Percentiles rank a stretch among this genome's conserved stretches.
Evolutionary conservation across 164 flowering plant species (phyloP).

Genomic region (Buxus sempervirens): DNA sequence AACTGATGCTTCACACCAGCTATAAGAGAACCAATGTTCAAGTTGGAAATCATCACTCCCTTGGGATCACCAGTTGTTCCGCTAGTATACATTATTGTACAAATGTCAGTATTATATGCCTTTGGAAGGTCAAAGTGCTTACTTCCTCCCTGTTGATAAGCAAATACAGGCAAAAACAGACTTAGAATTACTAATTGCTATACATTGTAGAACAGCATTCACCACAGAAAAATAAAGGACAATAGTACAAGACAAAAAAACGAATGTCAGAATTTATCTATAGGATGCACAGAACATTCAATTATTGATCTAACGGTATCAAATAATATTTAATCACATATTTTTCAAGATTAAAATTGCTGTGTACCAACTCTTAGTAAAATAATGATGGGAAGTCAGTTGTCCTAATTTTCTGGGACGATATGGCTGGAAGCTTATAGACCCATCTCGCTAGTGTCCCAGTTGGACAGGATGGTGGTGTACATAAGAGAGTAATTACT

Average conservation of each 20-base stretch:
- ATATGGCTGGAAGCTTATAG: too few relatives aligned
- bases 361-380: too few relatives aligned
- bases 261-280: not conserved
- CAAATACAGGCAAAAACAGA: not conserved
- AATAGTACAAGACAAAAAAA: not conserved
- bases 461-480: too few relatives aligned
- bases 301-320: too few relatives aligned
- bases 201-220: not conserved
- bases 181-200: not conserved
- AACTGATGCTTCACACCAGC: constrained; percentile 63
- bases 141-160: constrained; percentile 50
- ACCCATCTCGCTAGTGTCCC: too few relatives aligned
- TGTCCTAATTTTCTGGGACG: too few relatives aligned
- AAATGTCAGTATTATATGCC: constrained; percentile 64
- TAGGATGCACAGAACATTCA: too few relatives aligned
- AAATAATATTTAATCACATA: too few relatives aligned
- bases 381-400: too few relatives aligned
- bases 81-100: constrained; percentile 98
- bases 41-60: constrained; percentile 85
- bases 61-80: constrained; percentile 99
- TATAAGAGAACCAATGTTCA: constrained; percentile 65
- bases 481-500: too few relatives aligned
- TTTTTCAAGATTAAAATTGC: too few relatives aligned
- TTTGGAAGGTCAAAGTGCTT: constrained; percentile 63
- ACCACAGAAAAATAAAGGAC: not conserved